Conservation (phyloP, 2,329 filamentous ascomycete species). For the Xylaria sp. region DNA sequence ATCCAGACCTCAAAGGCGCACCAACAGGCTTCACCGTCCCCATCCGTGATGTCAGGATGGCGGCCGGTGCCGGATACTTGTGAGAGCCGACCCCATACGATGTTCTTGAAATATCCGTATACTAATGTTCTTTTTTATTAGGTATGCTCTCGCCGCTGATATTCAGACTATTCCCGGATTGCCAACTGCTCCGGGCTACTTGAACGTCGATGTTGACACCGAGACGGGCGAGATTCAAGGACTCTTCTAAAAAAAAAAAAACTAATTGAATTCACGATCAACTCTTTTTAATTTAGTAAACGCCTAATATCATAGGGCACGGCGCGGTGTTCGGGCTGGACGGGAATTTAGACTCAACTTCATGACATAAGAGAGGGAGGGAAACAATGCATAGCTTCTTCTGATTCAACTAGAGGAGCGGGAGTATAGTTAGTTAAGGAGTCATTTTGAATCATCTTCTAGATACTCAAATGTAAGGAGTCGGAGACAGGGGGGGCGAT, state of each 20-base stretch:
- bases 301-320: constrained; percentile 2
- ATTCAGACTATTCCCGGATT: constrained; percentile 98
- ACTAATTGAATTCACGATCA: constrained; percentile 2
- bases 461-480: constrained; percentile 6
- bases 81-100: constrained; percentile 58
- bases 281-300: not conserved
- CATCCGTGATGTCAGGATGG: constrained; percentile 92
- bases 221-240: constrained; percentile 90
- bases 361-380: constrained; percentile 27
- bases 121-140: constrained; percentile 55
- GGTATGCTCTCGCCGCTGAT: constrained; percentile 93
- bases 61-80: constrained; percentile 92
- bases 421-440: constrained; percentile 23
- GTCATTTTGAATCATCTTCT: constrained; percentile 17
- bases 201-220: constrained; percentile 87
- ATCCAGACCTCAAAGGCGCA: constrained; percentile 92
- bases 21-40: constrained; percentile 94
- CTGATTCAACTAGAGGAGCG: constrained; percentile 40
- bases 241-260: constrained; percentile 76
- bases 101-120: constrained; percentile 26
- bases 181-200: constrained; percentile 92
- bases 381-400: constrained; percentile 33
- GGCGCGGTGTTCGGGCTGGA: constrained; percentile 28
- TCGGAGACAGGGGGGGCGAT: not conserved
- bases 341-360: constrained; percentile 36